phyloP scores from a whole-genome alignment of 192 early-diverging fungal species.

The Coemansia sp. region DNA sequence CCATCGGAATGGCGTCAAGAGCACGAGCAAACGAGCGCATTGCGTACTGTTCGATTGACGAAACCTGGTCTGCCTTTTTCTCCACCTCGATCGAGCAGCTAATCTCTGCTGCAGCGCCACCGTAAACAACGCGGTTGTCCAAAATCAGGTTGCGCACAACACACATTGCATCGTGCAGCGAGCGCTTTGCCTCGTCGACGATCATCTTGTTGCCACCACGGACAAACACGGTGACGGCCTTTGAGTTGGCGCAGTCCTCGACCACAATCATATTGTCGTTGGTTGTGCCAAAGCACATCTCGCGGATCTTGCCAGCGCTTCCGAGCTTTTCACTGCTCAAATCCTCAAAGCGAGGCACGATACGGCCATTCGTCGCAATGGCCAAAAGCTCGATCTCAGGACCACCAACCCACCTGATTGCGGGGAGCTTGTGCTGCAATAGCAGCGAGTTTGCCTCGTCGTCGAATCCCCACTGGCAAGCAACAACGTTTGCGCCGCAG shows the following conservation, averaged over 20 bases:
- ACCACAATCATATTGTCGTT: conserved; percentile 98
- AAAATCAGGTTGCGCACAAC: conserved; percentile 95
- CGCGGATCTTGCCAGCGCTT: conserved; percentile 89
- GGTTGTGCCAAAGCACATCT: conserved; percentile 60
- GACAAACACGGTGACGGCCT: conserved; percentile 95
- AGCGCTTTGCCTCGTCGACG: conserved; percentile 98
- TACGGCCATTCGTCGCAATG: conserved; percentile 99
- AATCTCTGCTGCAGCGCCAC: conserved; percentile 98
- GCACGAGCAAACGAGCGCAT: conserved; percentile 98
- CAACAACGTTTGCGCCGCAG: conserved; percentile 94
- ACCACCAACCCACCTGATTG: conserved; percentile 99
- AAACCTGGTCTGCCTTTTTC: conserved; percentile 85
- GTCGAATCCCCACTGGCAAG: conserved; percentile 99
- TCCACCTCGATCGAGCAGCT: conserved; percentile 91
- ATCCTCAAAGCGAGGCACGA: conserved; percentile 99
- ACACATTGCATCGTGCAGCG: conserved; percentile 97
- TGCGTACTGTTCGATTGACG: conserved; percentile 98
- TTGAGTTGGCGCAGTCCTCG: conserved; percentile 98
- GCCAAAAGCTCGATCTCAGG: conserved; percentile 99
- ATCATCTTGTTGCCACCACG: conserved; percentile 99
- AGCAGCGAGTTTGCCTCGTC: conserved; percentile 99
- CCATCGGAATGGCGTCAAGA: conserved; percentile 89
- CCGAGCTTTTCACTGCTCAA: conserved; percentile 86
- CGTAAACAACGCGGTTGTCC: conserved; percentile 99
- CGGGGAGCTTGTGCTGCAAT: conserved; percentile 95